Base-by-base conservation (phyloP, 768 basidiomycete species). In the Gymnopilus junonius region DNA sequence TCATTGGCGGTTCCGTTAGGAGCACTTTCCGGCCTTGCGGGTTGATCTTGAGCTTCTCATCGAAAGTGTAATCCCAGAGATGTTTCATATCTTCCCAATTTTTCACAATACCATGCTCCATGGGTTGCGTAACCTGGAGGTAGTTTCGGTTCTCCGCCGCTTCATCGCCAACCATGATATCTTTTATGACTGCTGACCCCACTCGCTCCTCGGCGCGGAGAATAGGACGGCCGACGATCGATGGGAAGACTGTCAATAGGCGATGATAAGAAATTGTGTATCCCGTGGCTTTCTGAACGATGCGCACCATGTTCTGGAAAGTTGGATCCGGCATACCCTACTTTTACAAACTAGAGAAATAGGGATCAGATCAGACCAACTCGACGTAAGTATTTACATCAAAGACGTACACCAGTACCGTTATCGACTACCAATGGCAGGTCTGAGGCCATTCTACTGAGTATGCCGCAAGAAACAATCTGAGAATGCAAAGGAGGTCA, bases 61-160 rank as follows among this genome's bases (percentile, higher is more conserved):
- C 82, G 74, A 99, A 99, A 0, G 97, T 99, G 77, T 98, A 99
- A 76, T 99, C 89, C 97, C 97, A 99, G 17, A 99, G 84, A 70
- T 94, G 87, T 73, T 91, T 91, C 97, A 99, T 99, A 77, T 99
- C 97, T 74, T 95, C 94, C 97, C 97, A 99, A 78, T 99, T 98
- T 69, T 92, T 90, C 50, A 99, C 90, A 78, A 99, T 98, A 42
- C 97, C 97, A 75, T 99, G 97, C 75, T 99, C 97, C 93, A 99
- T 95, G 1, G 97, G 97, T 71, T 99, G 97, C 0, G 95, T 94
- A 35, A 99, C 85, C 78, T 99, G 96, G 40, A 99, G 89, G 80
- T 92, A 98, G 74, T 93, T 96, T 51, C 97, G 91, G 77, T 94
- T 91, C 77, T 90, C 86, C 14, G 93, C 93, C 25, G 97, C 97